Evolutionary conservation across 2,329 filamentous ascomycete genomes (phyloP).

Genomic region (Phaeosphaeriaceae sp.): DNA sequence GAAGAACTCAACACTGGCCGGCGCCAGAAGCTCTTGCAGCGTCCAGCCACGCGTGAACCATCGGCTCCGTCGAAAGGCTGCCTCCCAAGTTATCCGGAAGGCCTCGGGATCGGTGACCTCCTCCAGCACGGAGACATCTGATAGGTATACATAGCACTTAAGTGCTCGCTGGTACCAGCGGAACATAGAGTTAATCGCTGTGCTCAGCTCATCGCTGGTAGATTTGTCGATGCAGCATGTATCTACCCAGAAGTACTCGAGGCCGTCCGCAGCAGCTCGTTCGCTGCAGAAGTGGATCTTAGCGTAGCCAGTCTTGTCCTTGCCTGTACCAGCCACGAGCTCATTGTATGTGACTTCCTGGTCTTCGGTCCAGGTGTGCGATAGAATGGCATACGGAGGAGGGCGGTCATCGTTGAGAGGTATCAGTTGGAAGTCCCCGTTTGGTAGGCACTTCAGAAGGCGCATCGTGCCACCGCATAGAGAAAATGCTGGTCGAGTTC

Average conservation of each 20-base stretch:
- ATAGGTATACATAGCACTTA: slow-evolving; percentile 16
- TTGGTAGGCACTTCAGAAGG: slow-evolving; percentile 17
- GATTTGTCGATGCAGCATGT: too few relatives aligned
- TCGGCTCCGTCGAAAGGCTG: slow-evolving; percentile 13
- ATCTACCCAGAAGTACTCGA: too few relatives aligned
- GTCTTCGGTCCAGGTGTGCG: slow-evolving; percentile 22
- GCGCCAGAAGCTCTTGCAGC: slow-evolving; percentile 8
- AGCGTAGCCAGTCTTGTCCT: slow-evolving; percentile 15
- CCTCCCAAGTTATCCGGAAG: slow-evolving; percentile 12
- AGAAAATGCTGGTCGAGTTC: slow-evolving; percentile 5
- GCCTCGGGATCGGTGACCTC: slow-evolving; percentile 8
- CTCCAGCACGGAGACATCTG: slow-evolving; percentile 15
- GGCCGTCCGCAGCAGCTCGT: slow-evolving; percentile 14
- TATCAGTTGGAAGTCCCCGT: slow-evolving; percentile 20
- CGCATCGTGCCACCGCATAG: slow-evolving; percentile 18
- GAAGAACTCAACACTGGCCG: slow-evolving; percentile 23
- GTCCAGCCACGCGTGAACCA: slow-evolving; percentile 1
- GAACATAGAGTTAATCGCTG: slow-evolving; percentile 3
- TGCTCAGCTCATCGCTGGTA: too few relatives aligned
- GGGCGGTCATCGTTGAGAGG: slow-evolving; percentile 14
- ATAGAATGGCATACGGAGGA: slow-evolving; percentile 29
- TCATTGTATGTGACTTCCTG: slow-evolving; percentile 26
- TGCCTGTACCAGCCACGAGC: slow-evolving; percentile 15
- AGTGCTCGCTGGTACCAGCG: slow-evolving; percentile 8
- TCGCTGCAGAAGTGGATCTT: background rate